Conservation (phyloP, 768 basidiomycete genomes). For the Cystoderma amianthinum region DNA sequence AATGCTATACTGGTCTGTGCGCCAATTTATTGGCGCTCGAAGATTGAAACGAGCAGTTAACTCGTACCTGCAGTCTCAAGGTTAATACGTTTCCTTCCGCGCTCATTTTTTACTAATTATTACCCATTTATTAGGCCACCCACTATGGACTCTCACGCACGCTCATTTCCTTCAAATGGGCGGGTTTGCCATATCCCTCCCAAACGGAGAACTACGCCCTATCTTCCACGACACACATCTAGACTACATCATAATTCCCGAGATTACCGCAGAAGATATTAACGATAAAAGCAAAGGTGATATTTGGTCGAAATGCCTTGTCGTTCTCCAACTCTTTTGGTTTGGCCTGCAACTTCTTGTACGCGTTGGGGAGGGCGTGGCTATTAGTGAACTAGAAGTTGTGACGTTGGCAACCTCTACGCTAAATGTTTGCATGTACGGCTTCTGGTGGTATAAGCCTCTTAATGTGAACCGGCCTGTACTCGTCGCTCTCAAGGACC, state of each 20-base stretch:
- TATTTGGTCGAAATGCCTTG: background rate
- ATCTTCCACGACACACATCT: too few relatives aligned
- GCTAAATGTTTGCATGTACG: background rate
- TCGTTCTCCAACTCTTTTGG: background rate
- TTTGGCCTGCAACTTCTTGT: background rate
- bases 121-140: background rate
- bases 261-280: constrained; percentile 1
- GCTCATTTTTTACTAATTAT: background rate
- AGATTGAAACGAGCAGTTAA: too few relatives aligned
- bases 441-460: constrained; percentile 3
- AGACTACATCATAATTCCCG: too few relatives aligned
- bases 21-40: constrained; percentile 7
- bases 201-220: too few relatives aligned
- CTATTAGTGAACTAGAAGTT: constrained; percentile 1
- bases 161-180: constrained; percentile 4
- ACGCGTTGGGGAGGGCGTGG: background rate
- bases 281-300: constrained; percentile 2
- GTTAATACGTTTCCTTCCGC: background rate
- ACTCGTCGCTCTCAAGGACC: too few relatives aligned
- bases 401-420: background rate
- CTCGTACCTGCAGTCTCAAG: too few relatives aligned
- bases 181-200: constrained; percentile 1
- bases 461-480: constrained; percentile 1
- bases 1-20: constrained; percentile 9
- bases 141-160: constrained; percentile 2